These are phyloP conservation scores for Ulota crispa DNA, from an alignment of 225 moss, liverwort and hornwort genomes.

Conservation along the genomic window DNA sequence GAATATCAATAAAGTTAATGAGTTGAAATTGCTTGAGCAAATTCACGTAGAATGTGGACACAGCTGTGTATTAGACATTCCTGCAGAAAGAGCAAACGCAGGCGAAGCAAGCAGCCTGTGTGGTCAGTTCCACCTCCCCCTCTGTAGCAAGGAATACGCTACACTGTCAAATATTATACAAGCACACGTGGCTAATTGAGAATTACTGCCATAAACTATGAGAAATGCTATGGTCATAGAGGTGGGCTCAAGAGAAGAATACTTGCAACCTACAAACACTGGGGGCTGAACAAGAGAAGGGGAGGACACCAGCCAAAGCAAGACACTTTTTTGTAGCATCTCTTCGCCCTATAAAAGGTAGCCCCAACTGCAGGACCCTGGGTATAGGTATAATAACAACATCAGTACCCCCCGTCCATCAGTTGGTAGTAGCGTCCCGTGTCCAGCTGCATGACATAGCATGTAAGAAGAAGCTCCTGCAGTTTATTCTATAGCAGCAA, in stretches of 20 bases:
- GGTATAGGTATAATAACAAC: background rate
- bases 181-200: background rate
- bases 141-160: conserved; percentile 1
- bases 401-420: conserved; percentile 5
- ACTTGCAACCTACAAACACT: conserved; percentile 19
- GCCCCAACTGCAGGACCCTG: background rate
- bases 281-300: conserved; percentile 19
- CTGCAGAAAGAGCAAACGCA: conserved; percentile 9
- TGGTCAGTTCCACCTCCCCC: background rate
- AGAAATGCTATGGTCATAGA: conserved; percentile 8
- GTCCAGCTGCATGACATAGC: conserved; percentile 1
- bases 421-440: background rate
- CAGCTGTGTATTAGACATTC: conserved; percentile 8
- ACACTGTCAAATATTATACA: conserved; percentile 27
- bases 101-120: background rate
- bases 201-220: conserved; percentile 6
- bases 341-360: conserved; percentile 32
- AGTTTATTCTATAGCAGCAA: conserved; percentile 43
- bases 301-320: conserved; percentile 54
- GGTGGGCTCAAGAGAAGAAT: conserved; percentile 8
- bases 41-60: background rate
- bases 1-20: background rate
- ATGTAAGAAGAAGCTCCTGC: background rate
- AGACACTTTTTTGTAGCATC: conserved; percentile 36
- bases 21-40: background rate